Evolutionary conservation across 768 basidiomycete species (phyloP).

Genomic region (Suillus subalutaceus): DNA sequence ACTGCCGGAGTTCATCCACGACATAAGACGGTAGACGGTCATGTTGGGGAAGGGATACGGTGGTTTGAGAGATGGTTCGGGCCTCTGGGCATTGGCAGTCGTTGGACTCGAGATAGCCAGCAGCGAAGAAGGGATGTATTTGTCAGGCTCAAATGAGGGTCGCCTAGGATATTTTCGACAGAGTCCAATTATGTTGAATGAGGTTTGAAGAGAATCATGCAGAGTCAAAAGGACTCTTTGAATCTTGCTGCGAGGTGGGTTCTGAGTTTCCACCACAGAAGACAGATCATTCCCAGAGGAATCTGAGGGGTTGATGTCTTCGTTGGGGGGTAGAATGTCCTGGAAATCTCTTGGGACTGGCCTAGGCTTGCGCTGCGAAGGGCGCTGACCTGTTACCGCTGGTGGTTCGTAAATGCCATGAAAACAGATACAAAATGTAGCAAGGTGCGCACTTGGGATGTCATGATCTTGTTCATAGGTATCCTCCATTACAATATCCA

Average conservation of each 20-base stretch:
- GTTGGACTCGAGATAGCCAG: not conserved
- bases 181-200: not conserved
- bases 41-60: constrained; percentile 14
- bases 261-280: not conserved
- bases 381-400: too few relatives aligned
- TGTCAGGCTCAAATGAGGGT: not conserved
- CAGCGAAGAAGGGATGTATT: not conserved
- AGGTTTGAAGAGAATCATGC: not conserved
- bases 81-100: not conserved
- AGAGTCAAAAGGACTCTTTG: not conserved
- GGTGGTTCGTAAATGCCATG: too few relatives aligned
- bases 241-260: not conserved
- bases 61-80: not conserved
- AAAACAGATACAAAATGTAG: too few relatives aligned
- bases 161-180: not conserved
- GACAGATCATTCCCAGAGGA: not conserved
- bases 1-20: constrained; percentile 7
- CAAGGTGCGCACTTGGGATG: too few relatives aligned
- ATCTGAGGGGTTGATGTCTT: not conserved
- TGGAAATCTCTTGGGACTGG: not conserved
- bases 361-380: not conserved
- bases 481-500: too few relatives aligned
- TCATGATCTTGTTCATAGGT: too few relatives aligned
- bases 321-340: not conserved
- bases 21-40: constrained; percentile 10